Percentiles rank a stretch among this genome's conserved stretches.
Conservation (phyloP, 78 protist genomes). For the Bigelowiella natans region DNA sequence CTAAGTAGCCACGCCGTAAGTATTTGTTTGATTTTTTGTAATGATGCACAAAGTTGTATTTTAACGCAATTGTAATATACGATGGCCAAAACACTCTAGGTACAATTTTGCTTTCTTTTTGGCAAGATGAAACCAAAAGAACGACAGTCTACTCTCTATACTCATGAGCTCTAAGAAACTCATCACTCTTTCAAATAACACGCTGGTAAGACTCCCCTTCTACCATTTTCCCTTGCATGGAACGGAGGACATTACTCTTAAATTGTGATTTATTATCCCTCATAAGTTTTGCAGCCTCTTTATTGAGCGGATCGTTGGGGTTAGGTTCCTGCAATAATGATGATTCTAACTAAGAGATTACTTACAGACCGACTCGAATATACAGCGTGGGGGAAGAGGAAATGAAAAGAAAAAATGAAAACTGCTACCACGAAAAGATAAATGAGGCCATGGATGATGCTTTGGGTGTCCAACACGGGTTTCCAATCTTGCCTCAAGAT, state of each 20-base stretch:
- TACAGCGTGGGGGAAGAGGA: background rate
- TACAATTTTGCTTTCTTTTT: too few relatives aligned
- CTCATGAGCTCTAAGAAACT: too few relatives aligned
- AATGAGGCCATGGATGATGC: background rate
- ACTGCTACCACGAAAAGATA: background rate
- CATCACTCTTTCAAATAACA: too few relatives aligned
- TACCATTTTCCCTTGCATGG: background rate
- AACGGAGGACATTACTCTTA: background rate
- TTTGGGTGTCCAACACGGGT: conserved; percentile 51
- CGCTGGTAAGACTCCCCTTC: too few relatives aligned
- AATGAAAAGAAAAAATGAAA: background rate
- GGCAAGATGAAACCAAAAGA: too few relatives aligned
- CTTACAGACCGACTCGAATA: conserved; percentile 22
- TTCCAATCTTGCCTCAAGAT: conserved; percentile 70
- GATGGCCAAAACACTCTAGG: too few relatives aligned
- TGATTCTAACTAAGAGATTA: conserved; percentile 55
- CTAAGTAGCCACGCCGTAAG: too few relatives aligned
- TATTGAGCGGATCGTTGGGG: conserved; percentile 75
- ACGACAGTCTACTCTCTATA: too few relatives aligned
- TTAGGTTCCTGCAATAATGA: conserved; percentile 70
- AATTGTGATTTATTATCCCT: background rate
- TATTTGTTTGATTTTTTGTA: too few relatives aligned
- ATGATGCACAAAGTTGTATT: too few relatives aligned
- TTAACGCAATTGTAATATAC: too few relatives aligned
- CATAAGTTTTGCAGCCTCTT: conserved; percentile 23